These are phyloP conservation scores for Cryptococcus amylolentus DNA, from an alignment of 1,284 basidiomycete genomes.

Conservation along the genomic window DNA sequence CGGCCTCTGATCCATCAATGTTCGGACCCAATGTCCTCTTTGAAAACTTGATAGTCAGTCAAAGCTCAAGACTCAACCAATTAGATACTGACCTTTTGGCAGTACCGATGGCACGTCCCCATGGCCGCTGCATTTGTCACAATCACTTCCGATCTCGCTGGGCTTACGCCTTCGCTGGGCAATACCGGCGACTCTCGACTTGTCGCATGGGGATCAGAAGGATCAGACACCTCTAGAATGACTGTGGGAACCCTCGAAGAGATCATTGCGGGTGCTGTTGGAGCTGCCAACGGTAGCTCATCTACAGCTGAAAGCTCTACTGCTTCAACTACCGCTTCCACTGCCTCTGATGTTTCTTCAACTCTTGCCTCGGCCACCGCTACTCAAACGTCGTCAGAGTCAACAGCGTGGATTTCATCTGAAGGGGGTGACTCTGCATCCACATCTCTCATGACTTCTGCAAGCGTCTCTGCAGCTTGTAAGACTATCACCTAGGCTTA, in stretches of 20 bases:
- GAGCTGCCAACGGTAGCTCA: background rate
- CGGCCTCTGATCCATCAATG: constrained; percentile 10
- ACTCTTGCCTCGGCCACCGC: background rate
- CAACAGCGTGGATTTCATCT: background rate
- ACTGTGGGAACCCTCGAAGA: constrained; percentile 10
- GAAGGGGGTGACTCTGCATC: too few relatives aligned
- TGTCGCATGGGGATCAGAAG: constrained; percentile 17
- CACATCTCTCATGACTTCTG: too few relatives aligned
- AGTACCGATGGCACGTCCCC: constrained; percentile 20
- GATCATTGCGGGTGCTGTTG: constrained; percentile 4
- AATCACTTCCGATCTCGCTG: constrained; percentile 4
- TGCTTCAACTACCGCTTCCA: background rate
- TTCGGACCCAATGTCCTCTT: constrained; percentile 31
- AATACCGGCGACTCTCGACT: constrained; percentile 12
- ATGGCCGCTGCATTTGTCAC: constrained; percentile 9
- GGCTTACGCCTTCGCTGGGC: constrained; percentile 13
- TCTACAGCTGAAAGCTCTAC: background rate
- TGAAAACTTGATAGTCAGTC: constrained; percentile 24
- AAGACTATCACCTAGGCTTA: too few relatives aligned
- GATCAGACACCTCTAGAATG: constrained; percentile 7
- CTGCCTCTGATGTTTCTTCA: background rate
- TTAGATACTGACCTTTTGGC: background rate
- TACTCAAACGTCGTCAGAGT: background rate
- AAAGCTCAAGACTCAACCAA: background rate
- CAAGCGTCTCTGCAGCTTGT: too few relatives aligned